Evolutionary conservation across 257 asterid genomes (phyloP), one percentile per base, ranked within the genome.

Genomic region (Fraxinus cuspidata): DNA sequence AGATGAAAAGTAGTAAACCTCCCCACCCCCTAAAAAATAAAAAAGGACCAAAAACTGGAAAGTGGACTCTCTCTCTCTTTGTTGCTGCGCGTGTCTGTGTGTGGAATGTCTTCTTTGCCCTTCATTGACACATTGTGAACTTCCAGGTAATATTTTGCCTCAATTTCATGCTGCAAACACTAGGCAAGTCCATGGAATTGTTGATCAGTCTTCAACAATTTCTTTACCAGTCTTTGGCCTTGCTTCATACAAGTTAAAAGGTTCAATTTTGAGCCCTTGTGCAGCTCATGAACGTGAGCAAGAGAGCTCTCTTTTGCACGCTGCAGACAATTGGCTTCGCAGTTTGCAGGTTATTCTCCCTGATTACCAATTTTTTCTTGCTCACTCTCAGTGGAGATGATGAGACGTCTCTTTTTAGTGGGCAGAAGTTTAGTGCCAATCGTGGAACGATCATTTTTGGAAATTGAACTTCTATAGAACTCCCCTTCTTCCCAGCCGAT

Each of bases 211-310:
- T 2, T 83, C 92, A 25, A 88, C 60, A 78, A 74, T 94, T 23
- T 84, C 95, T 27, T 82, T 92, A n/a, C 99, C 99, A 1, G 90
- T 86, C 0, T 92, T 92, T 74, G 97, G 88, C 65, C 92, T 94
- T 58, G 95, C 97, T 77, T 76, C 97, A 0, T 92, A 88, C 87
- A 94, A 91, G 87, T 87, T 89, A 71, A 83, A 83, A 71, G 90
- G 89, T 51, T 90, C 95, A 1, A 81, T 87, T 40, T 64, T 92
- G 80, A 85, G 85, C 77, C 96, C 95, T 1, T 34, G 80, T 32
- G 89, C 85, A 16, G 88, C 92, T 72, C 85, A 81, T 19, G 98
- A 94, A 84, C 60, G 82, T 5, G 90, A 90, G 80, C 97, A 90
- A 71, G 96, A 88, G 86, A 84, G 83, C 63, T 66, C 83, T 42